These are phyloP conservation scores for Hydnum rufescens DNA, from an alignment of 768 basidiomycete genomes.

Conservation along the genomic window DNA sequence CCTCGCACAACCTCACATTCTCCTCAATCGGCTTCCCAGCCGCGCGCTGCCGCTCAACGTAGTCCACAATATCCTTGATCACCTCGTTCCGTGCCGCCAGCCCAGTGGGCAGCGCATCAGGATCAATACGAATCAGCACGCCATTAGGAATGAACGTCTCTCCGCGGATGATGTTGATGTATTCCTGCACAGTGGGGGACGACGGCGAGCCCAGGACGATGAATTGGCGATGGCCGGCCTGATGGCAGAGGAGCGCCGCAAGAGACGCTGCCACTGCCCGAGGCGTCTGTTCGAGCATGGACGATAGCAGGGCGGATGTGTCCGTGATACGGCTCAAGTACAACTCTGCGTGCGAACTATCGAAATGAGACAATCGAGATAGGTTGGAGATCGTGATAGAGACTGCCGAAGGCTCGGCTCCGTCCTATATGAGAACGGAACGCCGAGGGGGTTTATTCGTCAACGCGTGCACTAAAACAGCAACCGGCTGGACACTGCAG, in stretches of 20 bases:
- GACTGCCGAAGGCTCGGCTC: neutral
- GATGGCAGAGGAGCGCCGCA: neutral
- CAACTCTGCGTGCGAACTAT: neutral
- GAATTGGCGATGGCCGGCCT: neutral
- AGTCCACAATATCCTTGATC: neutral
- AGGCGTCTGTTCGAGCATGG: neutral
- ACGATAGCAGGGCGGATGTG: neutral
- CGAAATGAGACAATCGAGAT: neutral
- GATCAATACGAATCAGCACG: neutral
- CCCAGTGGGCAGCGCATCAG: neutral
- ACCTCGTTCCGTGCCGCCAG: slow-evolving; percentile 1
- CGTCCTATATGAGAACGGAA: neutral
- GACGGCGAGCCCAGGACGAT: neutral
- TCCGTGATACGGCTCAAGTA: neutral
- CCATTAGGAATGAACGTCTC: neutral
- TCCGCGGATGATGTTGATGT: neutral
- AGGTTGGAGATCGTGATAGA: slow-evolving; percentile 1
- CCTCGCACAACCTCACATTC: neutral
- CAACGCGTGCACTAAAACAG: neutral
- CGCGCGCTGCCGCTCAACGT: neutral
- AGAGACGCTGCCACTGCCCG: neutral
- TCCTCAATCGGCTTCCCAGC: neutral
- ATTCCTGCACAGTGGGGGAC: neutral
- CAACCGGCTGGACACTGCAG: slow-evolving; percentile 16
- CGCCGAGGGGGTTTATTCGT: too few species aligned